phyloP scores from a whole-genome alignment of 257 asterid species.

The Solanum virginianum region DNA sequence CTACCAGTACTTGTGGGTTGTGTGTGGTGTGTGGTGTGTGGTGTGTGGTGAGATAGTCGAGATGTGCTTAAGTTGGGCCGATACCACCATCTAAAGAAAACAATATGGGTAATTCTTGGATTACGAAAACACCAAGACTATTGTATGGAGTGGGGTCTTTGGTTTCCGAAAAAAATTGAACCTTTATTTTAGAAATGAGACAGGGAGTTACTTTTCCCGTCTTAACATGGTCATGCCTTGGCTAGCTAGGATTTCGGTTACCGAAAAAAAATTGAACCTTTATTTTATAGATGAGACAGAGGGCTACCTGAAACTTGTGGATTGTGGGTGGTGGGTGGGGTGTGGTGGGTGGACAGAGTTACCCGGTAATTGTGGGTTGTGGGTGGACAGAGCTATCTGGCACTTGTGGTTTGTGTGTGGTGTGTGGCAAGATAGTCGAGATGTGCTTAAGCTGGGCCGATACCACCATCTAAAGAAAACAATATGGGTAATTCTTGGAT shows the following conservation, averaged over 20 bases:
- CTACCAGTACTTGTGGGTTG: not conserved
- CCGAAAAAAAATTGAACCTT: too few species aligned
- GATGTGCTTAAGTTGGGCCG: not conserved
- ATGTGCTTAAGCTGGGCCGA: not conserved
- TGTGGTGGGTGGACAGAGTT: not conserved
- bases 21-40: not conserved
- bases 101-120: not conserved
- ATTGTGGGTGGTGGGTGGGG: too few species aligned
- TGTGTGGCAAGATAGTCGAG: not conserved
- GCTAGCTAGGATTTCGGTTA: not conserved
- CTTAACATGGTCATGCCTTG: not conserved
- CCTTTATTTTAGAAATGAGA: not conserved
- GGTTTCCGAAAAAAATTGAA: not conserved
- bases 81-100: too few species aligned
- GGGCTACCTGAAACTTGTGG: too few species aligned
- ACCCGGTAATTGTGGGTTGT: not conserved
- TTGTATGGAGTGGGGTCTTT: not conserved
- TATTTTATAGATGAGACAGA: too few species aligned
- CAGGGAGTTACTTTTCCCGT: not conserved
- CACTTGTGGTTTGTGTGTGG: not conserved
- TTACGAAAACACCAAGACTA: not conserved
- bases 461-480: not conserved
- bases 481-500: not conserved
- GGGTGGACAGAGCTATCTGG: not conserved
- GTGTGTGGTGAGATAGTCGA: not conserved